Base-by-base conservation (phyloP, 192 early-diverging fungal genomes). In the Entomortierella chlamydospora region DNA sequence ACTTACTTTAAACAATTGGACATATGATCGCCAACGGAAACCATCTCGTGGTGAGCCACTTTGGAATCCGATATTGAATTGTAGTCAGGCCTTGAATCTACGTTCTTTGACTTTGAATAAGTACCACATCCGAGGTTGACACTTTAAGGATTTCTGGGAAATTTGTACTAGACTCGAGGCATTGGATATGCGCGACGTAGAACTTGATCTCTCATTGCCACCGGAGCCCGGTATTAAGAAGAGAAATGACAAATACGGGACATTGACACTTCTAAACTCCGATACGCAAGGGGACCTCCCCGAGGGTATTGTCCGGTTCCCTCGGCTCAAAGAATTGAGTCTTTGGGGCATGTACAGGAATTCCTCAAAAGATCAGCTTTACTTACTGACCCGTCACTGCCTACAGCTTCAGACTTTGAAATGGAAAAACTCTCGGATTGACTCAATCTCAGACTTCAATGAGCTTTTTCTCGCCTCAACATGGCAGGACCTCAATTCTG, bases 41-140 rank as follows among this genome's bases (percentile, higher is more conserved):
- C 23, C 47, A 0, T 5, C 2, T 20, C 47, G n/a, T 6, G 67
- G 67, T 4, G 28, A 37, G 18, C 58, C 68, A 2, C 15, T n/a
- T 1, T 62, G 69, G 60, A 63, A 57, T 15, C 70, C 70, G 1
- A 55, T 72, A 9, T 31, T 72, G 22, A 47, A 22, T 26, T 72
- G 70, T 15, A 37, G 52, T 0, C 28, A 33, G 20, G 17, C 22
- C 26, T 43, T 7, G 7, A 54, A 64, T 25, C 25, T 72, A 22
- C 41, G 23, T 22, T 63, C 61, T 17, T 41, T 72, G 34, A 49
- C 20, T 13, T 42, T 72, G 22, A 23, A 47, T 25, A 18, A 18
- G 2, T 64, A 42, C 37, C 5, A 15, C 11, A 63, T 72, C 54
- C 41, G 53, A 7, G 61, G 61, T 8, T 42, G 31, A n/a, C 54